These are phyloP conservation scores for Collybiopsis luxurians DNA, from an alignment of 768 basidiomycete genomes.

Conservation along the genomic window DNA sequence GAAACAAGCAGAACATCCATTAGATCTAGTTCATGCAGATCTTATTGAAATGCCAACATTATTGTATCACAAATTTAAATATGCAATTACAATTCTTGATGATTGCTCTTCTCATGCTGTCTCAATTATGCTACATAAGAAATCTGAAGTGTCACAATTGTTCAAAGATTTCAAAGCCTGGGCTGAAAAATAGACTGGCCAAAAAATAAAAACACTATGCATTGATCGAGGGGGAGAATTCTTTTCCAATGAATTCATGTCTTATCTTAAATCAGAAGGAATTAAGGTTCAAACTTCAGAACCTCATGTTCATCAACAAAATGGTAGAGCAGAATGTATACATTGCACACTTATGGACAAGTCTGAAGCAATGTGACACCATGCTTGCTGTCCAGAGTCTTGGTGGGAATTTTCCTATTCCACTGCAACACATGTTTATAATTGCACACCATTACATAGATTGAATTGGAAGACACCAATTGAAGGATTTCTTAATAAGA, in stretches of 20 bases:
- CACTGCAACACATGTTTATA: too few species aligned
- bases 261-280: not conserved
- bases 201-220: too few species aligned
- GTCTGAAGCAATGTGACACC: not conserved
- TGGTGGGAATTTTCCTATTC: too few species aligned
- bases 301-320: conserved; percentile 2
- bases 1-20: conserved; percentile 8
- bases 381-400: too few species aligned
- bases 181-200: too few species aligned
- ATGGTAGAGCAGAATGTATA: not conserved
- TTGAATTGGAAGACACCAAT: too few species aligned
- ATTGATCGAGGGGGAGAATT: conserved; percentile 4
- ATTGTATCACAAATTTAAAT: not conserved
- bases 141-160: not conserved
- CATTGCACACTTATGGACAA: not conserved
- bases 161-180: too few species aligned
- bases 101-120: not conserved
- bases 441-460: too few species aligned
- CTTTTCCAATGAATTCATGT: not conserved
- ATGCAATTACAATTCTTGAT: not conserved
- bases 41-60: conserved; percentile 9
- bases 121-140: not conserved
- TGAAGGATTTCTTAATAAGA: too few species aligned
- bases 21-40: conserved; percentile 23
- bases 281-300: not conserved